Base-by-base conservation (phyloP, 2,329 filamentous ascomycete species). In the Neofusicoccum kwambonambiense region DNA sequence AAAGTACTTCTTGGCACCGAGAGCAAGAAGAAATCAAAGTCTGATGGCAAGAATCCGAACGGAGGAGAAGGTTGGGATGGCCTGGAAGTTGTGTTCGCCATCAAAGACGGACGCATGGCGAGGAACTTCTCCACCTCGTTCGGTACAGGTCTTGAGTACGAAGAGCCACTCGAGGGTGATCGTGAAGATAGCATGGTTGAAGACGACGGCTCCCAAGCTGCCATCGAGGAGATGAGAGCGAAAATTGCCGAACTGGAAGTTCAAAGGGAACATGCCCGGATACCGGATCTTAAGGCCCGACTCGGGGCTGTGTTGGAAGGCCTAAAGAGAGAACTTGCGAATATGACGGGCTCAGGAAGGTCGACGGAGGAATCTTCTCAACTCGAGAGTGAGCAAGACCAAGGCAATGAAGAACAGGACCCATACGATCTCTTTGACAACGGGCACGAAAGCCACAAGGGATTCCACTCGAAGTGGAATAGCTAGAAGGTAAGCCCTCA, bases 31-130 rank as follows among this genome's bases (percentile, higher is more conserved):
- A 72, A 70, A 70, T 41, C 34, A 66, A 67, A 5, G 68, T 66
- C 42, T 7, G 34, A 50, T 17, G 35, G 35, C 1, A 56, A 49
- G 1, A 64, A 69, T 64, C 50, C 57, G 35, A 68, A 62, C 52
- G 65, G 54, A 67, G 37, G 39, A 4, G 71, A 81, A 70, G 66
- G 64, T 5, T 83, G 83, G 83, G 69, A 75, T 2, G 72, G 76
- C 0, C 71, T 87, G 49, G 81, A 87, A 8, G 75, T 89, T 3
- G 76, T 86, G 0, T 89, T 89, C 71, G 86, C 86, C 0, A 85
- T 89, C 68, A 80, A 81, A 11, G 82, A 86, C 65, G 67, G 70
- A 0, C 78, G 77, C 3, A 82, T 86, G 78, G 84, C 86, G 0
- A 75, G 76, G 12, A 79, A 81, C 0, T 89, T 89, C 68, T 78